Conservation (phyloP, 345 rosid species). For the Lepidium africanum region DNA sequence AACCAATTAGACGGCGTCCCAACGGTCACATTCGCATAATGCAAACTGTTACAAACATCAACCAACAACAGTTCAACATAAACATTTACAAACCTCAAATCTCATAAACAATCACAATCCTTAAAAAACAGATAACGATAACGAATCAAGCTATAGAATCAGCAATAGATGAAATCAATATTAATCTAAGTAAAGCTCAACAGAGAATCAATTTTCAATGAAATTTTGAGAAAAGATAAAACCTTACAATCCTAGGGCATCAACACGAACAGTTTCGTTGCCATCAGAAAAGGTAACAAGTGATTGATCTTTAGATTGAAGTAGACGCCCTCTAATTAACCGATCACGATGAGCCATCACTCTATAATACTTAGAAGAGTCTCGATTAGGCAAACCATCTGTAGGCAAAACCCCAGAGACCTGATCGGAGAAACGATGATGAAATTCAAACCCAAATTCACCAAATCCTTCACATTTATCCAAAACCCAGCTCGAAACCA, state of each 20-base stretch:
- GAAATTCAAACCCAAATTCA: constrained; percentile 66
- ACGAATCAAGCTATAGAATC: background rate
- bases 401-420: constrained; percentile 48
- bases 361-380: constrained; percentile 50
- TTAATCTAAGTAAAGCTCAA: background rate
- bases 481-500: constrained; percentile 10
- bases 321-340: constrained; percentile 56
- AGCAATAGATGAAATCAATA: background rate
- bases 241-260: constrained; percentile 65
- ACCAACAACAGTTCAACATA: background rate
- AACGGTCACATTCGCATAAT: constrained; percentile 73
- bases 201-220: too few species aligned
- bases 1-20: constrained; percentile 69
- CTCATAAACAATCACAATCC: background rate
- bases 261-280: constrained; percentile 51
- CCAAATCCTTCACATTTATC: constrained; percentile 26
- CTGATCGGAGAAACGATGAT: constrained; percentile 82
- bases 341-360: constrained; percentile 73
- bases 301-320: constrained; percentile 38
- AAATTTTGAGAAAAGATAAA: background rate
- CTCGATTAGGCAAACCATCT: constrained; percentile 62
- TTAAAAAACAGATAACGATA: too few species aligned
- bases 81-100: background rate
- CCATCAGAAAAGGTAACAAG: constrained; percentile 64
- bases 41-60: constrained; percentile 46